Evolutionary conservation across 345 rosid genomes (phyloP).

Genomic region (Sonneratia alba): DNA sequence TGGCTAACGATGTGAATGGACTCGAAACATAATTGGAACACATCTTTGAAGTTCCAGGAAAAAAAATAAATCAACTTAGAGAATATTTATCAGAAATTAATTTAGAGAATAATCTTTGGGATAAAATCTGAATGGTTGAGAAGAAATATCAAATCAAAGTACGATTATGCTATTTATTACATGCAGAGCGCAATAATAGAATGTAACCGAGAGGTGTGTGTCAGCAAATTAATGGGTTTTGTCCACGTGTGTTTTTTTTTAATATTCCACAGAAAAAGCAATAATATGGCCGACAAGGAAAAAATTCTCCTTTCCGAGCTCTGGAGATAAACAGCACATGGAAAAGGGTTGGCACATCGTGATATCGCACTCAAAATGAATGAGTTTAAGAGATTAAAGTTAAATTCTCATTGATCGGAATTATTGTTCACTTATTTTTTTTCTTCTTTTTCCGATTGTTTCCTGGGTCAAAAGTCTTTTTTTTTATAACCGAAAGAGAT

Average conservation of each 20-base stretch:
- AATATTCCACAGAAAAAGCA: constrained; percentile 1
- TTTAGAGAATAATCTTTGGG: background rate
- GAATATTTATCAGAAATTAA: background rate
- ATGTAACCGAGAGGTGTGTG: constrained; percentile 1
- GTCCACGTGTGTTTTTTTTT: background rate
- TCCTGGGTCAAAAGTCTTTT: too few relatives aligned
- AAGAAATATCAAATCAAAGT: constrained; percentile 2
- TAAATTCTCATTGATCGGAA: background rate
- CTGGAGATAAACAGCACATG: background rate
- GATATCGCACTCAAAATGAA: too few relatives aligned
- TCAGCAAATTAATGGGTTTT: background rate
- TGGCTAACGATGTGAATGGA: too few relatives aligned
- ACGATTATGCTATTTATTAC: background rate
- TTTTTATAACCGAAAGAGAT: too few relatives aligned
- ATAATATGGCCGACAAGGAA: constrained; percentile 6
- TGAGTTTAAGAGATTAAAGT: background rate
- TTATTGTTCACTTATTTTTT: too few relatives aligned
- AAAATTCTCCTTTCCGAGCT: background rate
- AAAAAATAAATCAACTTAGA: background rate
- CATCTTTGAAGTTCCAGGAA: too few relatives aligned
- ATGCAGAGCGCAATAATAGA: constrained; percentile 2
- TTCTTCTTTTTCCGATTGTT: too few relatives aligned
- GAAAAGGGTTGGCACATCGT: too few relatives aligned
- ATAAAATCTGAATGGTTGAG: background rate
- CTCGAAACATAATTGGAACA: too few relatives aligned